These are phyloP conservation scores for Rhipidocladum racemiflorum DNA, from an alignment of 176 grass and related monocot genomes.

Conservation along the genomic window DNA sequence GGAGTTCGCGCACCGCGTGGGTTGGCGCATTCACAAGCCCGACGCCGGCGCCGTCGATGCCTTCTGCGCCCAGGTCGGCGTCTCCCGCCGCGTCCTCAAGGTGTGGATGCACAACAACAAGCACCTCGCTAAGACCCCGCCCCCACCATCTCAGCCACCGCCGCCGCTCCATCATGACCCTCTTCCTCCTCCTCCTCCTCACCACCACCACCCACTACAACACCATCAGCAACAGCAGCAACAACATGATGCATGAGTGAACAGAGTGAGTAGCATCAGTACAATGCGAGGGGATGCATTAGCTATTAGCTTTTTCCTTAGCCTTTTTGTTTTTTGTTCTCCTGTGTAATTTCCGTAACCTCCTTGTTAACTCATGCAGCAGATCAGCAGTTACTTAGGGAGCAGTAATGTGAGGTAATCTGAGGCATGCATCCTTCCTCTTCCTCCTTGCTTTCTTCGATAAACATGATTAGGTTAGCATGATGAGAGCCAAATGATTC, in stretches of 20 bases:
- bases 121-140: conserved; percentile 51
- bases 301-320: conserved; percentile 36
- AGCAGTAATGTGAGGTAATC: conserved; percentile 27
- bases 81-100: conserved; percentile 86
- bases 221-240: not conserved
- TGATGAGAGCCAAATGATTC: not conserved
- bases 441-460: conserved; percentile 22
- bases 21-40: conserved; percentile 84
- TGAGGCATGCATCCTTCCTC: not conserved
- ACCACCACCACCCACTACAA: not conserved
- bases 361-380: conserved; percentile 29
- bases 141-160: not conserved
- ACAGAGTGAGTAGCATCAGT: not conserved
- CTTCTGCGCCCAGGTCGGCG: conserved; percentile 69
- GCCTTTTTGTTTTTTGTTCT: not conserved
- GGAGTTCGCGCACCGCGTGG: conserved; percentile 74
- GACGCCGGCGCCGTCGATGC: conserved; percentile 54
- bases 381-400: conserved; percentile 14
- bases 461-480: conserved; percentile 38
- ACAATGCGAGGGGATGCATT: conserved; percentile 46
- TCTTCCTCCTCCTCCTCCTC: not conserved
- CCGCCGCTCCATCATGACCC: not conserved
- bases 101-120: conserved; percentile 99
- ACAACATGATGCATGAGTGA: conserved; percentile 35
- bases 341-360: conserved; percentile 43